phyloP scores from a whole-genome alignment of 1,284 basidiomycete genomes.

The Malassezia restricta region DNA sequence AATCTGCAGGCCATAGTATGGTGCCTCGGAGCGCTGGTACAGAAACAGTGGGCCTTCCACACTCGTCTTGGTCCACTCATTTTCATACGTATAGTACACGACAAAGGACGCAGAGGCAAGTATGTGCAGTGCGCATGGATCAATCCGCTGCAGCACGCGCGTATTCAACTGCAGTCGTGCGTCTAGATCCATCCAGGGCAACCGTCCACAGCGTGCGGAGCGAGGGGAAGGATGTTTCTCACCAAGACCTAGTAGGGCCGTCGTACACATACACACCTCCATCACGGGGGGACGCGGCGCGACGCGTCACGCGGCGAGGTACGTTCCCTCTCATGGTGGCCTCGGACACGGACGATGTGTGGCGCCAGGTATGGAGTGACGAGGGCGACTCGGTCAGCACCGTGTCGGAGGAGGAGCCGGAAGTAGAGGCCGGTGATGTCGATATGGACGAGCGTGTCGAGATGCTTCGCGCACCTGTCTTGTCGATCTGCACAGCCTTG shows the following conservation, averaged over 20 bases:
- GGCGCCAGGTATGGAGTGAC: background rate
- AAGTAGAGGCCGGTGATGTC: conserved; percentile 9
- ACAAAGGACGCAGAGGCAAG: conserved; percentile 75
- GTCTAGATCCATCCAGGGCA: conserved; percentile 14
- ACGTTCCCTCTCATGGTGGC: background rate
- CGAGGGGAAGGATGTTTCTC: background rate
- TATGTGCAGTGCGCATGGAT: conserved; percentile 65
- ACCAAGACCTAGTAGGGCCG: background rate
- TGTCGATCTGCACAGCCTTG: conserved; percentile 36
- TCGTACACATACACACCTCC: background rate
- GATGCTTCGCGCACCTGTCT: conserved; percentile 25
- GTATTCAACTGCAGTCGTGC: conserved; percentile 53
- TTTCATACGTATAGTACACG: conserved; percentile 45
- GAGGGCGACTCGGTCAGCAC: background rate
- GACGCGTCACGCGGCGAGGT: background rate
- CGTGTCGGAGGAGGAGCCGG: background rate
- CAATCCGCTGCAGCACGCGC: conserved; percentile 66
- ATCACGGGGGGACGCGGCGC: background rate
- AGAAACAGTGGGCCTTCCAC: conserved; percentile 79
- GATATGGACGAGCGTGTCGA: conserved; percentile 23
- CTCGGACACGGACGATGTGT: background rate
- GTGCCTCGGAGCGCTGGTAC: conserved; percentile 55
- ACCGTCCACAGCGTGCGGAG: background rate
- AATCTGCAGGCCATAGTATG: conserved; percentile 73
- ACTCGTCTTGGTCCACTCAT: conserved; percentile 59